Evolutionary conservation across 1,284 basidiomycete genomes (phyloP).

Genomic region (Psilocybe mexicana): DNA sequence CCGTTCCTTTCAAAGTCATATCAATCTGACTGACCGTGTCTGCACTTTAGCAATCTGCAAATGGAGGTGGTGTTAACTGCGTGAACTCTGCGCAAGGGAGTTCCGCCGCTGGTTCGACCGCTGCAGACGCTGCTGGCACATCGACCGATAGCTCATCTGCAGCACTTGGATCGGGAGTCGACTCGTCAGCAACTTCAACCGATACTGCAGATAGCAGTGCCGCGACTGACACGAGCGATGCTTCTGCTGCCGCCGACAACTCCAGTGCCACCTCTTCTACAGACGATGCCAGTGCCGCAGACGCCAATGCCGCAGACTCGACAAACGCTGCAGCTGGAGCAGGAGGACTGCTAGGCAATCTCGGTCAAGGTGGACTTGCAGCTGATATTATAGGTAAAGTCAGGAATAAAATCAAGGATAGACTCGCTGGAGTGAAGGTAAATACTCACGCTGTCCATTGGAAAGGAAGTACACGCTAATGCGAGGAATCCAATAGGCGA

Average conservation of each 20-base stretch:
- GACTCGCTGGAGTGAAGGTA: constrained; percentile 3
- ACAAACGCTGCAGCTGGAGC: not conserved
- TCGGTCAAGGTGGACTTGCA: not conserved
- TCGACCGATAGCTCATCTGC: not conserved
- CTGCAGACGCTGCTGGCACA: not conserved
- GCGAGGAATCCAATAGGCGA: no score
- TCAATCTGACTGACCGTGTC: no score
- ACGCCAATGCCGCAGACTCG: not conserved
- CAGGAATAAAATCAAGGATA: not conserved
- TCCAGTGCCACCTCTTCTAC: not conserved
- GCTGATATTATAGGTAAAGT: not conserved
- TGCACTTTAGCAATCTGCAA: not conserved
- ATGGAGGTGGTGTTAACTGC: not conserved
- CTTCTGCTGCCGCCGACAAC: not conserved
- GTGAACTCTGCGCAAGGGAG: constrained; percentile 1
- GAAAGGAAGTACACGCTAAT: not conserved
- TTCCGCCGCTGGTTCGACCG: not conserved
- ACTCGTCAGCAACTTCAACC: not conserved
- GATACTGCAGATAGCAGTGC: not conserved
- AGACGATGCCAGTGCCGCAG: not conserved
- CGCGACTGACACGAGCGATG: not conserved
- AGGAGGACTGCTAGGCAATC: not conserved
- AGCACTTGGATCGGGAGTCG: not conserved
- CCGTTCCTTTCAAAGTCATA: not conserved
- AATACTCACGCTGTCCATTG: not conserved